Conservation (phyloP, 257 asterid genomes). For the Jasminum sambac region DNA sequence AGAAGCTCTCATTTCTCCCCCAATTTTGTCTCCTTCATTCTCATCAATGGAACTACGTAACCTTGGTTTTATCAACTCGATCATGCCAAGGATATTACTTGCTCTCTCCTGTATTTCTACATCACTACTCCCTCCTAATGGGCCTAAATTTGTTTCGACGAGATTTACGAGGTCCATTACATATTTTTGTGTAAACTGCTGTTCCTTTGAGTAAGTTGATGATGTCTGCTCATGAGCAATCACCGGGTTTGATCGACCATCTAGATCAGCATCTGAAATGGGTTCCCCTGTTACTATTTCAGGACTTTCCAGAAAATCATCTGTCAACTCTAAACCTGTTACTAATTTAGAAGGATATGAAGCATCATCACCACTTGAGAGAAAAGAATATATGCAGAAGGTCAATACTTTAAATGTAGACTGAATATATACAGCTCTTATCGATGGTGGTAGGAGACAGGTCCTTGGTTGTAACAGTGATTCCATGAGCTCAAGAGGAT, state of each 20-base stretch:
- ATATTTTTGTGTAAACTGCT: constrained; percentile 47
- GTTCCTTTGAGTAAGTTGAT: constrained; percentile 33
- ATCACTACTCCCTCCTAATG: constrained; percentile 68
- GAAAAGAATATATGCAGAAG: constrained; percentile 55
- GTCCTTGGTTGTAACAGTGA: constrained; percentile 89
- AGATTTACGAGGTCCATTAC: constrained; percentile 55
- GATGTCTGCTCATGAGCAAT: constrained; percentile 32
- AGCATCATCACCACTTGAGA: constrained; percentile 42
- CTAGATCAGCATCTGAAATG: constrained; percentile 44
- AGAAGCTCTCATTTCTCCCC: constrained; percentile 39
- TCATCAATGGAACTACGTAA: constrained; percentile 37
- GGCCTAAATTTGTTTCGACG: constrained; percentile 63
- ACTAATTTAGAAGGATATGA: constrained; percentile 32
- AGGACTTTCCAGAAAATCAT: constrained; percentile 33
- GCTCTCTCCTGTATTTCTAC: constrained; percentile 91
- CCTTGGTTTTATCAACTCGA: constrained; percentile 55
- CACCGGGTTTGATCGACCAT: constrained; percentile 34
- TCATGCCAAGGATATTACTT: constrained; percentile 70
- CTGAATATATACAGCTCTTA: constrained; percentile 78
- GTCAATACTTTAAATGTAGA: constrained; percentile 76
- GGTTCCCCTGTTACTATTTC: constrained; percentile 32
- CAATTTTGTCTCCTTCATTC: constrained; percentile 37
- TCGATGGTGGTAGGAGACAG: constrained; percentile 65
- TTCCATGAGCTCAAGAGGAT: constrained; percentile 83
- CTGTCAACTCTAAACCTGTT: constrained; percentile 32